Conservation (phyloP, 345 rosid genomes). For the Iberis pinnata region DNA sequence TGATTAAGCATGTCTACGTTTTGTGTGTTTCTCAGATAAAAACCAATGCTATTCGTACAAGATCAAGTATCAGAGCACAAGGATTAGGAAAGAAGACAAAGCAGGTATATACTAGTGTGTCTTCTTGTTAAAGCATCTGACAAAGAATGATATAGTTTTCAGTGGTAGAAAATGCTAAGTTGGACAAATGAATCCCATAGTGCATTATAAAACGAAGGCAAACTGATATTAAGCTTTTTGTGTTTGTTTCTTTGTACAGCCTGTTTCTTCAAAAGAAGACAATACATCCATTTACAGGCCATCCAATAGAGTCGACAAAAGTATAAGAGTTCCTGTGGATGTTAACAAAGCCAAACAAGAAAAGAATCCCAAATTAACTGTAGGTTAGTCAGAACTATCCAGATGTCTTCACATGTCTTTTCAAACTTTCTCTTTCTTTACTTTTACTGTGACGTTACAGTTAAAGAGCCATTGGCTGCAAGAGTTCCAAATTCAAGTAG, state of each 20-base stretch:
- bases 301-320: conserved; percentile 34
- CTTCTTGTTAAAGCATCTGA: conserved; percentile 13
- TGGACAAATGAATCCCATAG: background rate
- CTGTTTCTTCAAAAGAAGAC: conserved; percentile 31
- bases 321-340: conserved; percentile 49
- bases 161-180: conserved; percentile 3
- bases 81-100: conserved; percentile 41
- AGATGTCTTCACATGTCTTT: conserved; percentile 6
- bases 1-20: conserved; percentile 16
- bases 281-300: conserved; percentile 45
- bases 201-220: background rate
- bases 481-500: conserved; percentile 35
- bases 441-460: conserved; percentile 34
- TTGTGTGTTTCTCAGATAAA: conserved; percentile 36
- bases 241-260: conserved; percentile 29
- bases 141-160: background rate
- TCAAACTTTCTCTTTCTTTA: background rate
- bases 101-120: conserved; percentile 31
- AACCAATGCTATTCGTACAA: conserved; percentile 40
- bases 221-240: background rate
- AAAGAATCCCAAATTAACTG: conserved; percentile 36
- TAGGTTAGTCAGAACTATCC: conserved; percentile 28
- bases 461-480: conserved; percentile 34
- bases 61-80: conserved; percentile 38
- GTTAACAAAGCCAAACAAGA: conserved; percentile 45